Evolutionary conservation across 1,284 basidiomycete genomes (phyloP), one percentile per base, ranked within the genome.

Genomic region (Cryptococcus sp.): DNA sequence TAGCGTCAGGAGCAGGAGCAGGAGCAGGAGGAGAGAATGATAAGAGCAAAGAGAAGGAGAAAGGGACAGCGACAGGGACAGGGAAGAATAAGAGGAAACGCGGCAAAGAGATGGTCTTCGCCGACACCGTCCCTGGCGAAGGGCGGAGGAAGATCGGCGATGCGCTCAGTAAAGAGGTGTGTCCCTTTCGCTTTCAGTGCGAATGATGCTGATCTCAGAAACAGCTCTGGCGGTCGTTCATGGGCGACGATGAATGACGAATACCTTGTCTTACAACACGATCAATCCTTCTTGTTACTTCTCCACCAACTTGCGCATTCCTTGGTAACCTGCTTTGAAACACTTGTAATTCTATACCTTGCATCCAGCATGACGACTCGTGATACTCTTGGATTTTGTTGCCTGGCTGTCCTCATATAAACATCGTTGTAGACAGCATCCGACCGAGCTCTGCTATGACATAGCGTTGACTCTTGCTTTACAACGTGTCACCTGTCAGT

Each of bases 101-200:
- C 42, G 69, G 67, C 3, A 62, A 66, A 27, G 68, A 73, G 23
- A 53, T 75, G 56, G 75, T 77, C 55, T 78, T 77, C 53, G 77
- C 78, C n/a, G 76, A 78, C 54, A 55, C 57, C 19, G 64, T 79
- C 5, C 56, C 63, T 15, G 78, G 76, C 1, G 75, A 75, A 40
- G 77, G 77, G 7, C 67, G 80, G 39, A 63, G 76, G 19, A 78
- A 78, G 66, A 78, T 81, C 59, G 79, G 79, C 0, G 73, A 78
- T 67, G 69, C 82, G 64, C 54, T 78, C 50, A 70, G 80, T 68
- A 61, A 75, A 65, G 74, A 81, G 67, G 74, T 82, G 47, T 69
- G 75, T 68, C 6, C 25, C 25, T 3, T 25, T 25, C 6, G 6
- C 25, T 25, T 25, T 6, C 25, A 3, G 3, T 25, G 25, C 25